Percentiles rank a stretch among this genome's conserved stretches.
Conservation (phyloP, 106 monocot species). For the Acanthochlamys bracteata region DNA sequence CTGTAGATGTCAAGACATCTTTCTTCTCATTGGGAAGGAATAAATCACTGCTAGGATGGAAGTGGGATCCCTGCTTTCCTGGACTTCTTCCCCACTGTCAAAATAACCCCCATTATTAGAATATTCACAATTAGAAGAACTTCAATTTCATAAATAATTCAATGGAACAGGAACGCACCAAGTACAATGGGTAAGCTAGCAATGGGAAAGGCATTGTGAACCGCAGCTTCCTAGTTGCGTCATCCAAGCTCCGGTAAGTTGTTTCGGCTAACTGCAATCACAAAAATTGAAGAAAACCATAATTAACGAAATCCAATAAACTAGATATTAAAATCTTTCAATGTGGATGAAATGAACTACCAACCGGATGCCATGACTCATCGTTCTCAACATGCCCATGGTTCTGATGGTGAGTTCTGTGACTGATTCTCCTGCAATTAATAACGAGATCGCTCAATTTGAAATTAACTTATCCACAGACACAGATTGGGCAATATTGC, state of each 20-base stretch:
- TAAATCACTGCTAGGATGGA: slow-evolving; percentile 50
- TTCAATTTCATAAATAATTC: too few species aligned
- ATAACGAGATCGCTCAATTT: too few species aligned
- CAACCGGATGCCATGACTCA: slow-evolving; percentile 44
- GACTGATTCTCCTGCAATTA: slow-evolving; percentile 36
- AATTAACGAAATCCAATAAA: too few species aligned
- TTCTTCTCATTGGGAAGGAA: slow-evolving; percentile 60
- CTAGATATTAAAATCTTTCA: too few species aligned
- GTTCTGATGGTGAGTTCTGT: slow-evolving; percentile 44
- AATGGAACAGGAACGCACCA: too few species aligned
- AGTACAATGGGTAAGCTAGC: slow-evolving; percentile 43
- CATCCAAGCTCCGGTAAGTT: slow-evolving; percentile 29
- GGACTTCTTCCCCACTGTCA: slow-evolving; percentile 56
- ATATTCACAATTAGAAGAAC: too few species aligned
- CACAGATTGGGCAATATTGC: too few species aligned
- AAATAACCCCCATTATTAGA: too few species aligned
- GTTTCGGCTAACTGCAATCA: slow-evolving; percentile 27
- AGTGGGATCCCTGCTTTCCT: slow-evolving; percentile 70
- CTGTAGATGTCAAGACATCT: slow-evolving; percentile 47
- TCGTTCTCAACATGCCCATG: slow-evolving; percentile 43
- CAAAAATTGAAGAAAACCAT: too few species aligned
- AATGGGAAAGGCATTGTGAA: slow-evolving; percentile 46
- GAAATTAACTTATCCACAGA: too few species aligned
- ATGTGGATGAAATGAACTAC: neutral
- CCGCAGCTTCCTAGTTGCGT: slow-evolving; percentile 22